Conservation (phyloP, 2,329 filamentous ascomycete species). For the Monilinia laxa region DNA sequence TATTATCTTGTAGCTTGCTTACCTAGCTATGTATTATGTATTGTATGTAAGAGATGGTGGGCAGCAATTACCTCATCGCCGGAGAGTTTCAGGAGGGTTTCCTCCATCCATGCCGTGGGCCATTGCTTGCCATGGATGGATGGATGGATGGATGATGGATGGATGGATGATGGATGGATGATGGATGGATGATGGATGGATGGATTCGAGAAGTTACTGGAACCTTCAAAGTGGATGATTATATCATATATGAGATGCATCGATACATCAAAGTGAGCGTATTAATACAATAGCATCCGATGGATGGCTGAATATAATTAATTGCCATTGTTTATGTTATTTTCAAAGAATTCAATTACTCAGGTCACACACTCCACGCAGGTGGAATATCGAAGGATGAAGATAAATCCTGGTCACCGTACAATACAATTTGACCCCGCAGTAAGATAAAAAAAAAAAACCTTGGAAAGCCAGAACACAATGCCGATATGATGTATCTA, state of each 20-base stretch:
- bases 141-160: too few species aligned
- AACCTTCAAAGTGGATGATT: not conserved
- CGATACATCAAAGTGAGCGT: too few species aligned
- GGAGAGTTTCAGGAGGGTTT: slow-evolving; percentile 15
- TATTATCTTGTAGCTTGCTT: too few species aligned
- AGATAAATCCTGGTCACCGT: not conserved
- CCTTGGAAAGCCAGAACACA: too few species aligned
- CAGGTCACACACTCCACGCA: too few species aligned
- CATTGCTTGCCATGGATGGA: not conserved
- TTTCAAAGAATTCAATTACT: too few species aligned
- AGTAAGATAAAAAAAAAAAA: not conserved
- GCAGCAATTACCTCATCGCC: slow-evolving; percentile 17
- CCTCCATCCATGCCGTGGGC: not conserved
- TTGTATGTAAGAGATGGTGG: slow-evolving; percentile 7
- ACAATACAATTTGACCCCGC: slow-evolving; percentile 5
- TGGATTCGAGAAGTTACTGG: slow-evolving; percentile 1
- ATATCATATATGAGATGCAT: not conserved
- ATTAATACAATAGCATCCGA: too few species aligned
- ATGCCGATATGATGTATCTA: too few species aligned
- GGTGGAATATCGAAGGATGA: not conserved
- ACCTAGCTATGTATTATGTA: not conserved
- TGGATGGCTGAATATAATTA: too few species aligned
- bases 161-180: too few species aligned
- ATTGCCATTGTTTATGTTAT: too few species aligned
- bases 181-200: too few species aligned